phyloP scores from a whole-genome alignment of 805 yeast species.

The Pichia cephalocereana region DNA sequence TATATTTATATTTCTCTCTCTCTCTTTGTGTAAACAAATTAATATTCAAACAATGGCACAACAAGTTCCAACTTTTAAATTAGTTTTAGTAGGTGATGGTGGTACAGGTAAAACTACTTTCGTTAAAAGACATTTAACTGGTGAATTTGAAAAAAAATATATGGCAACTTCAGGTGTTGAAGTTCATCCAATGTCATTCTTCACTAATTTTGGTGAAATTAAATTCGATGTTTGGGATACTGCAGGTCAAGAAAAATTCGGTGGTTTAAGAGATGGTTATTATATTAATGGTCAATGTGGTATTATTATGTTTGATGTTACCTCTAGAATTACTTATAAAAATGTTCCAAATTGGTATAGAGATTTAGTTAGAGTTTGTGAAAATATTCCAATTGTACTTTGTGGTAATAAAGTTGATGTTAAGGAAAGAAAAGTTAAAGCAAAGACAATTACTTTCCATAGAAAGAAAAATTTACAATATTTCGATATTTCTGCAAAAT shows the following conservation, averaged over 20 bases:
- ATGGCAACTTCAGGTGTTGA: slow-evolving; percentile 99
- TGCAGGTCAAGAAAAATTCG: slow-evolving; percentile 99
- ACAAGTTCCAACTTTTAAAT: slow-evolving; percentile 90
- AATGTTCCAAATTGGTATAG: slow-evolving; percentile 99
- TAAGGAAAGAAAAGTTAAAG: slow-evolving; percentile 99
- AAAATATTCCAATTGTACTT: slow-evolving; percentile 96
- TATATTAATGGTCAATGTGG: slow-evolving; percentile 99
- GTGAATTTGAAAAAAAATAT: slow-evolving; percentile 98
- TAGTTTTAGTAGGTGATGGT: slow-evolving; percentile 99
- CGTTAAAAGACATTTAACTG: slow-evolving; percentile 98
- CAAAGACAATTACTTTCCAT: slow-evolving; percentile 99
- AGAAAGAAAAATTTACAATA: slow-evolving; percentile 99
- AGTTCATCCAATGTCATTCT: slow-evolving; percentile 96
- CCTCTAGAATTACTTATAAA: slow-evolving; percentile 98
- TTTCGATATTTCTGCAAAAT: slow-evolving; percentile 99
- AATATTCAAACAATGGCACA: slow-evolving; percentile 26
- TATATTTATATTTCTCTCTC: too few relatives aligned
- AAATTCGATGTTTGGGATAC: slow-evolving; percentile 99
- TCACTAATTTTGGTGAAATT: slow-evolving; percentile 97
- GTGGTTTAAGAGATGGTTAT: slow-evolving; percentile 99
- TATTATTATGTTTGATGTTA: slow-evolving; percentile 99
- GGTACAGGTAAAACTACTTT: slow-evolving; percentile 99
- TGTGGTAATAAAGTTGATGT: slow-evolving; percentile 99
- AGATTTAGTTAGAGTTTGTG: slow-evolving; percentile 99
- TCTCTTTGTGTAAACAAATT: neutral